Evolutionary conservation across 805 yeast genomes (phyloP), one percentile per base, ranked within the genome.

Genomic region (Starmerella gropengiesseri): DNA sequence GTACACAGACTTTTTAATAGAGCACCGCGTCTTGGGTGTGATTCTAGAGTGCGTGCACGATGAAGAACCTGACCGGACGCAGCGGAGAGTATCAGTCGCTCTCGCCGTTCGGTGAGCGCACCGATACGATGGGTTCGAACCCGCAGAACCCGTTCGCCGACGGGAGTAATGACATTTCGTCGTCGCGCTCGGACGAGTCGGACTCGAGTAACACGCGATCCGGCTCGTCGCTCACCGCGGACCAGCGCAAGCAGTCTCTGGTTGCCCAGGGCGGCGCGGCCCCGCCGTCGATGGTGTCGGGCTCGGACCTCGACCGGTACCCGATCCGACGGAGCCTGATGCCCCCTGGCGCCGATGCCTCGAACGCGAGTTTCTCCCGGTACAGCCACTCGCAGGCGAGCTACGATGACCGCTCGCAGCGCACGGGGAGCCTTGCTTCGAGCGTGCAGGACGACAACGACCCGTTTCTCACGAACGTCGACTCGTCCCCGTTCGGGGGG

Each of bases 401-500:
- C 43, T 41, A 16, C 34, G 43, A 38, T 27, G 47, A 29, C 31
- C 27, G 31, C 32, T 29, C 46, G 27, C 45, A 50, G 38, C 43
- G 48, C 23, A 42, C 51, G 17, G 37, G 37, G 5, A 48, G 52
- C 48, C 37, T 45, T 13, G 31, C 42, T 18, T 31, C 44, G 23
- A 41, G 48, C 28, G 31, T 43, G 37, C 49, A 46, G 35, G 53
- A 46, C 32, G 58, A 53, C 20, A 40, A 46, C 27, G 56, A 55
- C 33, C 58, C 58, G 28, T 55, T 55, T 27, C 25, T 52, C 35
- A 47, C 47, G 5, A 52, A 62, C 50, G 65, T 66, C 8, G 70
- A 65, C 50, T 64, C 62, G 45, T 60, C 66, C 37, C 98, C 97
- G 3, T 89, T 89, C 64, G 98, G 97, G 40, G 97, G 97, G 13